phyloP scores from a whole-genome alignment of 1,139 yeast genomes.

The Magnusiomyces tetraspermus region DNA sequence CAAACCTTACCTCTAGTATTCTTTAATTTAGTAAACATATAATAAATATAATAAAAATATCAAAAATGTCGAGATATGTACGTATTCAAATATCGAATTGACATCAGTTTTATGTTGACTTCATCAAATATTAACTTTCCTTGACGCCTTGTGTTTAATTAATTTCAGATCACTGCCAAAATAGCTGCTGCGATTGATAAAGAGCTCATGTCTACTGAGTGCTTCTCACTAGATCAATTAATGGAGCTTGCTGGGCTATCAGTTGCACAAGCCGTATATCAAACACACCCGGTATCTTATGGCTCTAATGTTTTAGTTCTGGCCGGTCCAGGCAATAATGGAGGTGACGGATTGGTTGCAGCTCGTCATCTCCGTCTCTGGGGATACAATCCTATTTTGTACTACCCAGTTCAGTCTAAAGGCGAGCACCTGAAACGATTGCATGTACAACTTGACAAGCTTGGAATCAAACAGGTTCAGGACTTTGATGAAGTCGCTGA shows the following conservation, averaged over 20 bases:
- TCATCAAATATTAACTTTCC: background rate
- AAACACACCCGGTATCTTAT: conserved; percentile 43
- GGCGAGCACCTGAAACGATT: conserved; percentile 35
- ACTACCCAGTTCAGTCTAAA: conserved; percentile 32
- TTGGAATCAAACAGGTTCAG: conserved; percentile 41
- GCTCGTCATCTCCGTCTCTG: conserved; percentile 80
- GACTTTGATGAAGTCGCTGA: conserved; percentile 24
- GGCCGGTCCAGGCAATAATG: conserved; percentile 95
- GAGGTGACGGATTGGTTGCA: conserved; percentile 93
- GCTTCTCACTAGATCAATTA: conserved; percentile 83
- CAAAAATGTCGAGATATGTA: background rate
- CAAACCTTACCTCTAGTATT: too few species aligned
- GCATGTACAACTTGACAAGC: conserved; percentile 48
- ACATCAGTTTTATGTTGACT: too few species aligned
- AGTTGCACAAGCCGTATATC: conserved; percentile 78
- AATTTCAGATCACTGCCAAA: conserved; percentile 8
- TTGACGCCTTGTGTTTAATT: background rate
- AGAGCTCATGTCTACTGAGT: conserved; percentile 75
- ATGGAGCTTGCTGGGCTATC: conserved; percentile 96
- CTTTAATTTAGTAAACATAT: too few species aligned
- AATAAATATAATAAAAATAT: too few species aligned
- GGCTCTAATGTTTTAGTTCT: conserved; percentile 49
- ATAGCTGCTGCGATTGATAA: conserved; percentile 68
- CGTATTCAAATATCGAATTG: background rate
- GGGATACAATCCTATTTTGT: conserved; percentile 64